Evolutionary conservation across 2,329 filamentous ascomycete species (phyloP), one percentile per base, ranked within the genome.

Genomic region (Didymella arachidicola): DNA sequence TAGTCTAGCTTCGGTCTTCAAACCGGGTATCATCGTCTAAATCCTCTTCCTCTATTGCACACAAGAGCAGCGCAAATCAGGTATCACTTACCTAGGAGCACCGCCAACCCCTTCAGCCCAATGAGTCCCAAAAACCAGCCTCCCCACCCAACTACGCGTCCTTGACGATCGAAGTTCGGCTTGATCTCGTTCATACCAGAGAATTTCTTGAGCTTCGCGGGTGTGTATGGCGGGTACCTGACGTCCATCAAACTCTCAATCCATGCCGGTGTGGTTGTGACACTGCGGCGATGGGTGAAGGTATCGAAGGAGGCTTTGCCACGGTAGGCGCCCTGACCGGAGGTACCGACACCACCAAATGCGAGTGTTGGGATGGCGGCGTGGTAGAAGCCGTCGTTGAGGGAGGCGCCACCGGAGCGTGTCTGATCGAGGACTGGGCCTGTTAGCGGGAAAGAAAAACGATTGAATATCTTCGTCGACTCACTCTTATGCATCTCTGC

Each of bases 311-410:
- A 86, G n/a, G 89, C 83, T 71, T 87, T 87, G 60, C 93, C 93
- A 67, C 90, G 87, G 81, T 96, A 96, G 29, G 86, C 81, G 61
- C 92, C 92, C 61, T 84, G 84, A 53, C 92, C 92, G 43, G 88
- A 92, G 66, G 89, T 85, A 63, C 93, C 92, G 7, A 96, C 89
- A 68, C 92, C 92, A 63, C 93, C 93, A 74, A 96, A 96, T 36
- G 89, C 82, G 2, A 95, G 80, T 2, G 88, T 91, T 30, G 86
- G 84, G 62, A 95, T 84, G 22, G 84, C 83, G 59, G 84, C 87
- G 75, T 93, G 90, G 79, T 89, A 88, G 75, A 87, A 89, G 53
- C 86, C 83, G 72, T 84, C 82, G 65, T 84, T 84, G 64, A 83
- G 69, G 7, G 78, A 80, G 41, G 80, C 82, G 52, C 82, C 82